These are phyloP conservation scores for Heliamphora pulchella DNA, from an alignment of 179 eudicot species.

Conservation along the genomic window DNA sequence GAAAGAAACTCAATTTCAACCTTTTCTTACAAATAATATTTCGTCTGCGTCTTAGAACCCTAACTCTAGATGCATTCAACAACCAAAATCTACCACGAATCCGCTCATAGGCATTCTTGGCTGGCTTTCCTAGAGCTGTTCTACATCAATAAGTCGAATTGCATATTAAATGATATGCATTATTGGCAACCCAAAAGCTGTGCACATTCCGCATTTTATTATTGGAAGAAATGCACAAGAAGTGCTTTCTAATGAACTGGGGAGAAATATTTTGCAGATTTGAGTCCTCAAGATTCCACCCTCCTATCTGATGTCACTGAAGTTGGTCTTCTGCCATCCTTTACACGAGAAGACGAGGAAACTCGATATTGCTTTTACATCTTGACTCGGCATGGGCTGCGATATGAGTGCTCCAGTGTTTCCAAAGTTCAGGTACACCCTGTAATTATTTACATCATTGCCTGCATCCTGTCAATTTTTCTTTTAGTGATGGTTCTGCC, in stretches of 20 bases:
- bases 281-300: constrained; percentile 90
- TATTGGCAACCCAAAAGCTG: too few species aligned
- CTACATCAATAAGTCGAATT: neutral
- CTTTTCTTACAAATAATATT: too few species aligned
- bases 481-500: neutral
- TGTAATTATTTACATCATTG: neutral
- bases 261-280: constrained; percentile 43
- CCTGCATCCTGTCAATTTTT: neutral
- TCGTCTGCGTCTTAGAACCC: too few species aligned
- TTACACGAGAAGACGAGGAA: constrained; percentile 60
- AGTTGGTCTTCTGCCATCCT: constrained; percentile 56
- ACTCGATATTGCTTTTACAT: constrained; percentile 70
- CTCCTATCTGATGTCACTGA: constrained; percentile 68
- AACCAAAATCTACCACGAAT: too few species aligned
- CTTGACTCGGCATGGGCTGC: constrained; percentile 63
- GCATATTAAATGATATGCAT: neutral
- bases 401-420: constrained; percentile 71
- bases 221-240: neutral
- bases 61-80: too few species aligned
- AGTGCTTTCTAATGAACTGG: constrained; percentile 8
- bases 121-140: too few species aligned
- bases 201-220: neutral
- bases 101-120: too few species aligned
- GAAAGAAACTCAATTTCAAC: too few species aligned
- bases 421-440: constrained; percentile 64